Base-by-base conservation (phyloP, 2,329 filamentous ascomycete species). In the Clonostachys sp. region DNA sequence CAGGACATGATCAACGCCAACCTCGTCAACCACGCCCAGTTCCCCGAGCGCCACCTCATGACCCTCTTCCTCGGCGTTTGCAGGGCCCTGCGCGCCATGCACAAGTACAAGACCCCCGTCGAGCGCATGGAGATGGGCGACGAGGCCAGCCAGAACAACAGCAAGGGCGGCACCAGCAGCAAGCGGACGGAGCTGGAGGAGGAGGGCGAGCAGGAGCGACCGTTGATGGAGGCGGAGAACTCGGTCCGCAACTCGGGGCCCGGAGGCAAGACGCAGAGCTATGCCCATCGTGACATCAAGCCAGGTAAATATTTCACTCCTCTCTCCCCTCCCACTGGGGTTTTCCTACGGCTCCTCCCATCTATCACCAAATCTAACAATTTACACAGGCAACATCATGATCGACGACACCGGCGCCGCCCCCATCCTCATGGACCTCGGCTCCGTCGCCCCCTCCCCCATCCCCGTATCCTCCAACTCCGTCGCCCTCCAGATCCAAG, bases 1-100 rank as follows among this genome's bases (percentile, higher is more conserved):
- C 94, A 99, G 71, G 94, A 99, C 70, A 87, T 95, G 63, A 97
- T 99, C 75, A 99, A 99, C 67, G 92, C 94, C 53, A 99, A 99
- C 68, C 75, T 97, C 47, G 92, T 99, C 67, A 97, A 97, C 67
- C 90, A 95, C 64, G 89, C 88, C 36, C 80, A 78, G 45, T 97
- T 99, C 60, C 91, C 92, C 1, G 92, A 97, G 72, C 81, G 84
- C 63, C 79, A 86, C 58, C 74, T 99, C 52, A 92, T 97, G 91
- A 75, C 85, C 49, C 69, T 99, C 50, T 96, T 99, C 65, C 72
- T 96, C 40, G 94, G 94, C 14, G 91, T 99, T 3, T 96, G 92
- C 65, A 83, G 84, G 59, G 94, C 90, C 41, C 71, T 99, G 50
- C 86, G 86, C 62, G 83, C 86, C 35, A 96, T 99, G 90, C 94